phyloP scores from a whole-genome alignment of 1,284 basidiomycete species.

The Cutaneotrichosporon curvatum region DNA sequence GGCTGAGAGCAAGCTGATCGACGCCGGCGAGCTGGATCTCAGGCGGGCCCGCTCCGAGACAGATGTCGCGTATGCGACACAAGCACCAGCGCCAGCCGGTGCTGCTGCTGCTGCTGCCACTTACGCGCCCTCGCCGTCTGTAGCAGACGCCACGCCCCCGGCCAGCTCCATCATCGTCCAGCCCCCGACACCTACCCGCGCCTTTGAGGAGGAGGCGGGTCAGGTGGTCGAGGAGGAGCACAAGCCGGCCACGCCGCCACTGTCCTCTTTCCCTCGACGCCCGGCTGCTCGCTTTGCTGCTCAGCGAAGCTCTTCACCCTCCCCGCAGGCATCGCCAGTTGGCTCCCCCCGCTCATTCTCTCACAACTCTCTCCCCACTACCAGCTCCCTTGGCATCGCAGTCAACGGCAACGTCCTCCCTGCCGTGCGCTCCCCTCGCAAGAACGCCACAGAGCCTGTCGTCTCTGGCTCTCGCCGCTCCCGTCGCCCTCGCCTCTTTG shows the following conservation, averaged over 20 bases:
- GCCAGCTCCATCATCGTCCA: slow-evolving; percentile 3
- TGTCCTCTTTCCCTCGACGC: not conserved
- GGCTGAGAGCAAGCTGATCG: not conserved
- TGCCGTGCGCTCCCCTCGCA: slow-evolving; percentile 39
- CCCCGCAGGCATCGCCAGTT: not conserved
- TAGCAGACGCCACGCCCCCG: too few species aligned
- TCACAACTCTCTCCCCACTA: slow-evolving; percentile 1
- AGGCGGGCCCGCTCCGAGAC: slow-evolving; percentile 12
- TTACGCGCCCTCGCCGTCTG: too few species aligned
- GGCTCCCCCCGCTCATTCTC: not conserved
- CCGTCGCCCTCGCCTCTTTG: slow-evolving; percentile 41
- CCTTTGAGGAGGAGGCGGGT: not conserved
- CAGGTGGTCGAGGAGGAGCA: not conserved
- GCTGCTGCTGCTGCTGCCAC: not conserved
- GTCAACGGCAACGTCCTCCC: slow-evolving; percentile 28
- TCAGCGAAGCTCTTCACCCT: not conserved
- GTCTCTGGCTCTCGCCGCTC: slow-evolving; percentile 26
- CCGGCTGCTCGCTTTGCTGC: not conserved
- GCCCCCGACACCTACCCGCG: slow-evolving; percentile 6
- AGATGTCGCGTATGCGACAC: not conserved
- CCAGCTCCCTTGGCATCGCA: slow-evolving; percentile 9
- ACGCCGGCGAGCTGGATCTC: not conserved
- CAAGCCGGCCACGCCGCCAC: not conserved
- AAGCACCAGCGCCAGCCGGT: not conserved
- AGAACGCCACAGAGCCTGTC: slow-evolving; percentile 26